Evolutionary conservation across 177 flowering plant genomes (phyloP).

Genomic region (Telopea speciosissima): DNA sequence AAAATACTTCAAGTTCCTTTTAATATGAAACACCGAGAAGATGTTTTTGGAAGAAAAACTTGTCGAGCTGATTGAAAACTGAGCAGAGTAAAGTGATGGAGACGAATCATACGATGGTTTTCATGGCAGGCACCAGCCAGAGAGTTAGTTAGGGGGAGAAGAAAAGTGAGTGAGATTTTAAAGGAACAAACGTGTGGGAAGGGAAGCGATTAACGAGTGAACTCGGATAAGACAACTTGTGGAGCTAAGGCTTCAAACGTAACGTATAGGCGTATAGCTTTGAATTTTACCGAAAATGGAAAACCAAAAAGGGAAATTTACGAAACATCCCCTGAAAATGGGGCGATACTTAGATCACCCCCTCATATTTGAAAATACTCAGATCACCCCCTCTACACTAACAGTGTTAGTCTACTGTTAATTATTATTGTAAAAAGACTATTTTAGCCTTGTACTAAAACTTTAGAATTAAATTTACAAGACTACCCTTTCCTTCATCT

Average conservation of each 20-base stretch:
- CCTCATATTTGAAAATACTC: too few relatives aligned
- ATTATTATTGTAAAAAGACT: too few relatives aligned
- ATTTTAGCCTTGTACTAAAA: too few relatives aligned
- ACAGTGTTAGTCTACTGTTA: too few relatives aligned
- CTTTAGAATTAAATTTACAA: too few relatives aligned
- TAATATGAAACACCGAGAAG: not conserved
- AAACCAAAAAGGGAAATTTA: too few relatives aligned
- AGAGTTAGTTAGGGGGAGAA: conserved; percentile 9
- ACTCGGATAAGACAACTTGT: conserved; percentile 32
- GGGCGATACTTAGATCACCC: too few relatives aligned
- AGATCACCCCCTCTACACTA: too few relatives aligned
- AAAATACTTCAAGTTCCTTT: not conserved
- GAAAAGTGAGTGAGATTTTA: not conserved
- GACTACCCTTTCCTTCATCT: too few relatives aligned
- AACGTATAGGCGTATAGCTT: not conserved
- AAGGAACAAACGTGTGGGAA: conserved; percentile 9
- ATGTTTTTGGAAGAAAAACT: conserved; percentile 8
- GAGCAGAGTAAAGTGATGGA: conserved; percentile 5
- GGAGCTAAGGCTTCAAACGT: conserved; percentile 27
- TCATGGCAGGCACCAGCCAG: conserved; percentile 8
- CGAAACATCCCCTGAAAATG: too few relatives aligned
- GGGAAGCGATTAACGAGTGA: not conserved
- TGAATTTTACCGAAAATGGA: too few relatives aligned
- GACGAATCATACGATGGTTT: conserved; percentile 9
- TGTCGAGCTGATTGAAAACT: conserved; percentile 1